These are phyloP conservation scores for Triticum timopheevii DNA, from an alignment of 176 grass and related monocot genomes.

Conservation along the genomic window DNA sequence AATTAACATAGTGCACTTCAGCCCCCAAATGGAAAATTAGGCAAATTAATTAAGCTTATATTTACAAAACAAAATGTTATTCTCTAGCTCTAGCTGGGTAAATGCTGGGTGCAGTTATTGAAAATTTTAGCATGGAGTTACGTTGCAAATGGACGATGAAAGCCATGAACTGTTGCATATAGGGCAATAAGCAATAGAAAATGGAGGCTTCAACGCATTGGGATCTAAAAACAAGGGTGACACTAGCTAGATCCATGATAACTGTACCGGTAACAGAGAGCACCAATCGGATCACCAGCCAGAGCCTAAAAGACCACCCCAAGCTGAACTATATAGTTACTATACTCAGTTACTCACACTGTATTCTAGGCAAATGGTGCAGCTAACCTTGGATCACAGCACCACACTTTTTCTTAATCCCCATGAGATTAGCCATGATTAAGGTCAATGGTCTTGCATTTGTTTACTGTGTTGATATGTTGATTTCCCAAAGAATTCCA, in stretches of 20 bases:
- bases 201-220: slow-evolving; percentile 51
- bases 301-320: slow-evolving; percentile 38
- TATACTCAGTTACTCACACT: background rate
- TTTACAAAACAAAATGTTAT: background rate
- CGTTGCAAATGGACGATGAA: background rate
- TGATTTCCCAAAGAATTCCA: slow-evolving; percentile 29
- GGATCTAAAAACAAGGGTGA: slow-evolving; percentile 54
- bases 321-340: background rate
- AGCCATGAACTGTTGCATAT: background rate
- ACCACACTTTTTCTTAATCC: slow-evolving; percentile 19
- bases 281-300: slow-evolving; percentile 16
- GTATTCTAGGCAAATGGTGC: slow-evolving; percentile 36
- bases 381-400: slow-evolving; percentile 45
- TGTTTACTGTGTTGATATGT: slow-evolving; percentile 22
- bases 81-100: background rate
- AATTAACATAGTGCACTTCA: background rate
- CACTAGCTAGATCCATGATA: background rate
- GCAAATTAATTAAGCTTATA: background rate
- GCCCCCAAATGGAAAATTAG: background rate
- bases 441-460: slow-evolving; percentile 51
- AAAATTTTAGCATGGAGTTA: background rate
- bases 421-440: slow-evolving; percentile 37
- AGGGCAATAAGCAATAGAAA: slow-evolving; percentile 22
- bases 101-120: background rate
- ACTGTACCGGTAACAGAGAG: no score